Evolutionary conservation across 2,329 filamentous ascomycete species (phyloP), one percentile per base, ranked within the genome.

Genomic region (Lasiodiplodia sp.): DNA sequence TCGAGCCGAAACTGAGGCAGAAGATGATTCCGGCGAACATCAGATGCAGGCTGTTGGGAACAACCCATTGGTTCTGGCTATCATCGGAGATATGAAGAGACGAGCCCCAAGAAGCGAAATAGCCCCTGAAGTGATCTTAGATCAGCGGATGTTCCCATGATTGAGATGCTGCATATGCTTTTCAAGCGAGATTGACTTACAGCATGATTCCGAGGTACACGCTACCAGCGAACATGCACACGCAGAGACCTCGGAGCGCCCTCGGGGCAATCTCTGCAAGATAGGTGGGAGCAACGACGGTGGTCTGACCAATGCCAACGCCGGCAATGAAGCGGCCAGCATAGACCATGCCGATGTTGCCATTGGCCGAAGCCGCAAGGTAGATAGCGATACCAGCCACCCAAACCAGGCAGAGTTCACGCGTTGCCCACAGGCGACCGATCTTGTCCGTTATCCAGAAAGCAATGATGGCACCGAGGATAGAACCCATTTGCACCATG

Each of bases 401-500:
- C 81, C 81, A 83, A 21, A 82, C 60, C 2, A 78, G 25, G 66
- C 80, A 82, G 10, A 82, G 76, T 63, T 79, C 75, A n/a, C 80
- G 75, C 34, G 80, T 81, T 5, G 81, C 80, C 79, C 80, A 82
- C 7, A 82, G 70, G 71, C 81, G 80, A 40, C 81, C 81, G 55
- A 82, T 79, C 56, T 75, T 77, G 64, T 81, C 79, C 10, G 85
- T 85, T 52, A 83, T 78, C 71, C 85, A 82, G 73, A 85, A 87
- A 4, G 85, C 85, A 71, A 90, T 84, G 38, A 92, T 82, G 37
- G 91, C 90, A 53, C 92, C 92, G 4, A 83, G 88, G 37, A 94
- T 91, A 28, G 88, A 91, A 28, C 92, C 92, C 73, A 94, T 88
- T 79, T 94, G 92, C 0, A 94, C 92, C 92, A 94, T 94, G 58